These are phyloP conservation scores for Tripidium arundinaceum DNA, from an alignment of 202 grass and related monocot genomes.

Conservation along the genomic window DNA sequence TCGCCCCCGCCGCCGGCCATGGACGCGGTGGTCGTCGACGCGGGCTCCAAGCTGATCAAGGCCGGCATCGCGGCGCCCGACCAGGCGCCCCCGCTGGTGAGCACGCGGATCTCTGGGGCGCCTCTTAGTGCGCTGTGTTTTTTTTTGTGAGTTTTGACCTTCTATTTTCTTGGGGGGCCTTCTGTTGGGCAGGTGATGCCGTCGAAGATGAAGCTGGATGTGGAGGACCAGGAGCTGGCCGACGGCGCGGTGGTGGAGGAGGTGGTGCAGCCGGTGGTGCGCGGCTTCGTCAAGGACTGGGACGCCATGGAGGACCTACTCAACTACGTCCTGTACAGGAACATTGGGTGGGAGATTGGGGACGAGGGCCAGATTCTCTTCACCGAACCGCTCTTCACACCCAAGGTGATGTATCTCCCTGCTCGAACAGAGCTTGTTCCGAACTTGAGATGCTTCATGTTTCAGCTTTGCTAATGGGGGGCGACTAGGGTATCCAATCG, in stretches of 20 bases:
- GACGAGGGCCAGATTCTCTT: slow-evolving; percentile 99
- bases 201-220: slow-evolving; percentile 82
- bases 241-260: slow-evolving; percentile 59
- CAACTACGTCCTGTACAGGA: slow-evolving; percentile 73
- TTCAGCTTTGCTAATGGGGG: neutral
- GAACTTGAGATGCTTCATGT: neutral
- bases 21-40: slow-evolving; percentile 95
- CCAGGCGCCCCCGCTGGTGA: slow-evolving; percentile 76
- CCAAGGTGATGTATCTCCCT: slow-evolving; percentile 53
- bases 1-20: slow-evolving; percentile 29
- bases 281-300: slow-evolving; percentile 97
- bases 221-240: slow-evolving; percentile 54
- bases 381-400: slow-evolving; percentile 83
- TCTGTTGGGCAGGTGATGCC: slow-evolving; percentile 71
- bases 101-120: neutral
- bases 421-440: neutral
- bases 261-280: slow-evolving; percentile 77
- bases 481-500: neutral
- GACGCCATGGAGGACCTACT: slow-evolving; percentile 98
- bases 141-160: neutral
- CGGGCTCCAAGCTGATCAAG: slow-evolving; percentile 96
- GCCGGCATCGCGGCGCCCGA: slow-evolving; percentile 87
- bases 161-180: neutral
- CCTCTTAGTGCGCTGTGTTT: neutral
- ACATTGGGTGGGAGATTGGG: slow-evolving; percentile 96